phyloP scores from a whole-genome alignment of 176 grass and related monocot species.

The Ananas comosus region DNA sequence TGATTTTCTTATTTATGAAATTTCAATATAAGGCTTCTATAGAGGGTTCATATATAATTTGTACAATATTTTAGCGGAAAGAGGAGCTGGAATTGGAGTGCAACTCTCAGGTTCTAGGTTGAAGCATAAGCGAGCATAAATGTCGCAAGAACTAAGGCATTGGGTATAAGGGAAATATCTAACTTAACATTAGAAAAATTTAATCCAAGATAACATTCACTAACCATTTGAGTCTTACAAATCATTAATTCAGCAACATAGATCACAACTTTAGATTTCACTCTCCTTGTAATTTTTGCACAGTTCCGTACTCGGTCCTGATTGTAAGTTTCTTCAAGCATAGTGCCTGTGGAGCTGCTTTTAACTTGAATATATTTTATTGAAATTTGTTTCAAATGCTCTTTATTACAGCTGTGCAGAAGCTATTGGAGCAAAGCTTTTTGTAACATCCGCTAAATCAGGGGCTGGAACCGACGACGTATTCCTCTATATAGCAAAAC shows the following conservation, averaged over 20 bases:
- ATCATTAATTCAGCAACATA: background rate
- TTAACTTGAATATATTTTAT: background rate
- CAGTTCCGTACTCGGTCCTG: background rate
- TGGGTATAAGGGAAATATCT: no score
- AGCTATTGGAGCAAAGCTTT: constrained; percentile 49
- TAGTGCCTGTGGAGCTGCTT: background rate
- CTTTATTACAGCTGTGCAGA: constrained; percentile 41
- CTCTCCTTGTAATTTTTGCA: background rate
- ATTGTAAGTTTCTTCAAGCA: background rate
- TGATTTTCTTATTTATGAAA: background rate
- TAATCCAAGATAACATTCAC: background rate
- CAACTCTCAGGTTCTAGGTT: no score
- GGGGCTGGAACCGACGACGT: constrained; percentile 50
- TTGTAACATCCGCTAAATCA: constrained; percentile 70
- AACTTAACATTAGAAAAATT: no score
- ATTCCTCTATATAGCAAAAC: constrained; percentile 57
- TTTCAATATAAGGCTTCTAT: background rate
- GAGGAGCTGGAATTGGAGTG: no score
- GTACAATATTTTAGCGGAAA: no score
- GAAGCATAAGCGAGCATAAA: no score
- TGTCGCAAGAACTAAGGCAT: no score
- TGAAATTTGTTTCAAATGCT: background rate
- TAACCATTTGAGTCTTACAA: background rate
- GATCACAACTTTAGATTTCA: background rate
- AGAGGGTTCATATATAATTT: no score